phyloP scores from a whole-genome alignment of 1,284 basidiomycete genomes.

The Cerrena zonata region DNA sequence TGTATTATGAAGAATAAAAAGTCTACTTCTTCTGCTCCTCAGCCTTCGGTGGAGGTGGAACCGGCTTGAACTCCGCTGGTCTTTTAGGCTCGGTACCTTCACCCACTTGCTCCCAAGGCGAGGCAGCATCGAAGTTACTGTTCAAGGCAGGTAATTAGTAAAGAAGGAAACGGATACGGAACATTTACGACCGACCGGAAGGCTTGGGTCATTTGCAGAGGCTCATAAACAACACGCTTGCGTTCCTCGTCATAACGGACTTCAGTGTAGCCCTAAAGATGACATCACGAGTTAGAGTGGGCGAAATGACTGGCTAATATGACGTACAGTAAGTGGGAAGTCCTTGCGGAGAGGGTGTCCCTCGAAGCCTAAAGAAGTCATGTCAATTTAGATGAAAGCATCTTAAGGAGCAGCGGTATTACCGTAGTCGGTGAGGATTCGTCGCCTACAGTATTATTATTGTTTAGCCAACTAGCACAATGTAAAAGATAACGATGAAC shows the following conservation, averaged over 20 bases:
- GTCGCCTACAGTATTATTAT: constrained; percentile 52
- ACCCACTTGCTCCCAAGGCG: constrained; percentile 97
- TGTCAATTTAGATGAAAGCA: constrained; percentile 6
- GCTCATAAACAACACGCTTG: constrained; percentile 97
- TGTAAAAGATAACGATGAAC: constrained; percentile 27
- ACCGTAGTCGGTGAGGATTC: constrained; percentile 98
- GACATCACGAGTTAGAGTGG: not conserved
- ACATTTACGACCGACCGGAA: constrained; percentile 82
- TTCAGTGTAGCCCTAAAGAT: constrained; percentile 83
- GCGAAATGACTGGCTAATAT: too few species aligned
- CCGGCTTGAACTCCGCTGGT: constrained; percentile 65
- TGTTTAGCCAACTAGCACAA: constrained; percentile 8
- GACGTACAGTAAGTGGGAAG: constrained; percentile 85
- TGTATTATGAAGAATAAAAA: constrained; percentile 3
- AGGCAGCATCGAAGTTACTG: constrained; percentile 90
- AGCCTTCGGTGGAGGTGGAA: constrained; percentile 61
- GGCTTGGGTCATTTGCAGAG: constrained; percentile 94
- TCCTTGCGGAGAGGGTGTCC: constrained; percentile 97
- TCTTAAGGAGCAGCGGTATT: constrained; percentile 13
- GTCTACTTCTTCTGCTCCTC: constrained; percentile 66
- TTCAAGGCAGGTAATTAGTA: too few species aligned
- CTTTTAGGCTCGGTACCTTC: constrained; percentile 70
- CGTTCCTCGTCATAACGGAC: constrained; percentile 97
- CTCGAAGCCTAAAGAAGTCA: constrained; percentile 73
- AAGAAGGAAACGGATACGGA: too few species aligned